Evolutionary conservation across 208 protist species (phyloP).

Genomic region (Wallacemonas sp.): DNA sequence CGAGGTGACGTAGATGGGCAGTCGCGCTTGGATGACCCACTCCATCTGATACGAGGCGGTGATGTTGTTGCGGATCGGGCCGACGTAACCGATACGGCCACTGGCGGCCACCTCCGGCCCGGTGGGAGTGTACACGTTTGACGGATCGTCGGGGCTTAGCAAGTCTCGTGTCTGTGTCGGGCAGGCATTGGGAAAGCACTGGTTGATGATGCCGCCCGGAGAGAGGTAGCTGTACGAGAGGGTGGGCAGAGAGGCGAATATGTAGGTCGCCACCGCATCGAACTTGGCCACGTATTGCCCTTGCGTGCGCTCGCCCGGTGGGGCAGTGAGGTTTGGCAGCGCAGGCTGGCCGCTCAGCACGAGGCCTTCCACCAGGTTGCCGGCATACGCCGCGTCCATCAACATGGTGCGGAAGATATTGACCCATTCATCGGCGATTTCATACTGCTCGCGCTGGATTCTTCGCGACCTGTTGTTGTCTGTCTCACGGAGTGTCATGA

Average conservation of each 20-base stretch:
- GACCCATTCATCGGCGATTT: slow-evolving; percentile 16
- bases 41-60: slow-evolving; percentile 3
- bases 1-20: slow-evolving; percentile 31
- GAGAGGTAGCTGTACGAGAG: slow-evolving; percentile 15
- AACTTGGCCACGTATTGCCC: slow-evolving; percentile 25
- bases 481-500: slow-evolving; percentile 22
- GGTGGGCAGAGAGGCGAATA: background rate
- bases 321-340: slow-evolving; percentile 26
- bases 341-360: slow-evolving; percentile 27
- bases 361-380: slow-evolving; percentile 45
- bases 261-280: background rate
- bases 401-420: slow-evolving; percentile 28
- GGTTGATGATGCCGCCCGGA: slow-evolving; percentile 30
- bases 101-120: background rate
- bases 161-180: background rate
- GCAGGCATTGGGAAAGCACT: slow-evolving; percentile 22
- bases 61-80: slow-evolving; percentile 1
- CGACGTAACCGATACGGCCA: slow-evolving; percentile 1
- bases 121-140: slow-evolving; percentile 5
- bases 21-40: slow-evolving; percentile 28
- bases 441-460: slow-evolving; percentile 10
- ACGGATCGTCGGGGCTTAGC: background rate
- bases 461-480: background rate
- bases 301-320: slow-evolving; percentile 10
- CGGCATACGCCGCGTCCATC: slow-evolving; percentile 28